A percentile compares a stretch with the other conserved stretches of the same genome.
phyloP scores from a whole-genome alignment of 106 monocot species.

The Narthecium ossifragum region DNA sequence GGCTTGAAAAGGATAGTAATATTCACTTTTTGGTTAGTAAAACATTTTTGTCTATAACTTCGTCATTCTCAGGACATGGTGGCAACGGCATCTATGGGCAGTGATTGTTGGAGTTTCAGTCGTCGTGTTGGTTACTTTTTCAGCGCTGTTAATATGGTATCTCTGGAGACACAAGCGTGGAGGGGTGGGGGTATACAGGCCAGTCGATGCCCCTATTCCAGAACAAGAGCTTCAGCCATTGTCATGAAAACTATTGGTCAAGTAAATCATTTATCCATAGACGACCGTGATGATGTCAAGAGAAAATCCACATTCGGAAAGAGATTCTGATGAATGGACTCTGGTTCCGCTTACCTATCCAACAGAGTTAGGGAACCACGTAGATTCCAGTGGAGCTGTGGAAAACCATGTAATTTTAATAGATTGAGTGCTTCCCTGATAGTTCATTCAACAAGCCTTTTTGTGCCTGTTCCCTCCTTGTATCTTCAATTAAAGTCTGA shows the following conservation, averaged over 20 bases:
- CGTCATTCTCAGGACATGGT: constrained; percentile 2
- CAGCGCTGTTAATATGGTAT: constrained; percentile 5
- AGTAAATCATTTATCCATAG: not conserved
- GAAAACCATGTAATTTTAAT: too few relatives aligned
- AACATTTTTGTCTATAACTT: not conserved
- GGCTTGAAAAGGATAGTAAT: not conserved
- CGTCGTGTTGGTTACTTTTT: not conserved
- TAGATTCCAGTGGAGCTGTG: too few relatives aligned
- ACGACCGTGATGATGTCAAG: too few relatives aligned
- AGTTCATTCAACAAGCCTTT: too few relatives aligned
- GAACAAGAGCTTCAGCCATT: constrained; percentile 15
- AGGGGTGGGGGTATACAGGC: not conserved
- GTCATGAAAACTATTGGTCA: not conserved
- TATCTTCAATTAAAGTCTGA: too few relatives aligned
- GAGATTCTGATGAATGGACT: too few relatives aligned
- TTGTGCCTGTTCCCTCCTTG: too few relatives aligned
- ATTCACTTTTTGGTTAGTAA: not conserved
- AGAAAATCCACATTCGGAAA: too few relatives aligned
- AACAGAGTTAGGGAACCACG: too few relatives aligned
- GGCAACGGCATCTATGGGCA: constrained; percentile 2
- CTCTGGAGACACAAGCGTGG: constrained; percentile 7
- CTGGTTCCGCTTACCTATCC: too few relatives aligned
- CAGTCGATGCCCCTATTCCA: constrained; percentile 8
- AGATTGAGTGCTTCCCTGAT: too few relatives aligned
- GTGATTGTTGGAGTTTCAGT: constrained; percentile 1